A percentile compares a stretch with the other conserved stretches of the same genome.
Evolutionary conservation across 805 yeast genomes (phyloP).

Genomic region (Teunomyces pallodes): DNA sequence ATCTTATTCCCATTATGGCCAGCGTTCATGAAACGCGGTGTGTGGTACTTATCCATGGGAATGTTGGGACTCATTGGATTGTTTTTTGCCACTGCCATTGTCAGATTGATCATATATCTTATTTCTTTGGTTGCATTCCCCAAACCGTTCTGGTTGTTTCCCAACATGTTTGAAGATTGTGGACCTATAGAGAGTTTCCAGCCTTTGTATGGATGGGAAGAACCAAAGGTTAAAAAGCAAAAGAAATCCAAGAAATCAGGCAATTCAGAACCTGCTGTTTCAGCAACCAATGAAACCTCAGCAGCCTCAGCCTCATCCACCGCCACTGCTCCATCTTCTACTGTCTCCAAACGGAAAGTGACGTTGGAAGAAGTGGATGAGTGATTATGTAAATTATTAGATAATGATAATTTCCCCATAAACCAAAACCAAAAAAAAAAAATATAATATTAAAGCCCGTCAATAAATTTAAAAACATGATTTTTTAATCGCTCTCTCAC

Average conservation of each 20-base stretch:
- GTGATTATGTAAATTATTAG: slow-evolving; percentile 6
- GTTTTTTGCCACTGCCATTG: slow-evolving; percentile 74
- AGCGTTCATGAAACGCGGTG: slow-evolving; percentile 77
- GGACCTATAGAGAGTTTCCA: slow-evolving; percentile 89
- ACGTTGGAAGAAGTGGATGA: slow-evolving; percentile 43
- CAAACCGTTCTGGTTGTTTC: slow-evolving; percentile 93
- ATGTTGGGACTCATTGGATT: slow-evolving; percentile 68
- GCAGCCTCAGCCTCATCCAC: slow-evolving; percentile 10
- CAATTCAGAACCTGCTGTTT: neutral
- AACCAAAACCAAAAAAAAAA: neutral
- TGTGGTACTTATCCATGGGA: slow-evolving; percentile 84
- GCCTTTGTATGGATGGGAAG: slow-evolving; percentile 87
- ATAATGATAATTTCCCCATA: neutral
- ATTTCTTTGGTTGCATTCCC: slow-evolving; percentile 56
- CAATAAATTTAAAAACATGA: no score
- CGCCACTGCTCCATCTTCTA: slow-evolving; percentile 13
- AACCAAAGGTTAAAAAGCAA: slow-evolving; percentile 27
- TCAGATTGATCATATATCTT: slow-evolving; percentile 69
- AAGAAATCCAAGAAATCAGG: slow-evolving; percentile 11
- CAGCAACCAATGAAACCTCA: neutral
- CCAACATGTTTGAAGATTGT: slow-evolving; percentile 92
- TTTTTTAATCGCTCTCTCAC: no score
- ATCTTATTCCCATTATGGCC: slow-evolving; percentile 97
- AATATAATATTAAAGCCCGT: no score
- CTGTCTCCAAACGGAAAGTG: slow-evolving; percentile 29